phyloP scores from a whole-genome alignment of 805 yeast species.

The Tetrapisispora arboricola region DNA sequence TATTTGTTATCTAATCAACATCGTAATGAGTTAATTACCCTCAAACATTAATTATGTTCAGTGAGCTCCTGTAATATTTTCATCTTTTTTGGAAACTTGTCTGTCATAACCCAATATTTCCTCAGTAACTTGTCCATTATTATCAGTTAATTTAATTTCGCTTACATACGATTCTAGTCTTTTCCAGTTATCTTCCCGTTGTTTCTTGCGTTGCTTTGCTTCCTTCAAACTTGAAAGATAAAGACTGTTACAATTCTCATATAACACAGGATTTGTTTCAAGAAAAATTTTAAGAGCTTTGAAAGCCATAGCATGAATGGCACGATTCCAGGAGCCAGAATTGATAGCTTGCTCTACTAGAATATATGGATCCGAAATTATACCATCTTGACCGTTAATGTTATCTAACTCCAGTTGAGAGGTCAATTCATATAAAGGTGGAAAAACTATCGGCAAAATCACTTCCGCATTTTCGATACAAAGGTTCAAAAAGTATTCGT shows the following conservation, averaged over 20 bases:
- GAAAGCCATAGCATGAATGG: conserved; percentile 83
- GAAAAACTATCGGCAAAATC: conserved; percentile 83
- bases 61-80: neutral
- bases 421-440: conserved; percentile 80
- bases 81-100: neutral
- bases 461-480: conserved; percentile 90
- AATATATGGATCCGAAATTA: conserved; percentile 27
- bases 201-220: conserved; percentile 51
- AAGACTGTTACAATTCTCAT: conserved; percentile 84
- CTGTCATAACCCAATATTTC: conserved; percentile 1
- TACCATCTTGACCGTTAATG: conserved; percentile 17
- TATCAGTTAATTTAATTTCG: conserved; percentile 16
- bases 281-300: conserved; percentile 84
- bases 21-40: too few relatives aligned
- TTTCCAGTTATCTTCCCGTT: conserved; percentile 62
- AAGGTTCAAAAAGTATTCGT: conserved; percentile 82
- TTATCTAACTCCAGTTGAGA: conserved; percentile 29
- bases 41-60: neutral
- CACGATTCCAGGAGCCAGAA: conserved; percentile 80
- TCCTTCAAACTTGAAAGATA: conserved; percentile 74
- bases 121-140: neutral
- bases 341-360: conserved; percentile 32
- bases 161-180: conserved; percentile 53
- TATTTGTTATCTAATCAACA: neutral
- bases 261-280: conserved; percentile 84